These are phyloP conservation scores for barley (Hordeum vulgare) DNA, from an alignment of 176 grass and related monocot species.

Conservation along the genomic window DNA sequence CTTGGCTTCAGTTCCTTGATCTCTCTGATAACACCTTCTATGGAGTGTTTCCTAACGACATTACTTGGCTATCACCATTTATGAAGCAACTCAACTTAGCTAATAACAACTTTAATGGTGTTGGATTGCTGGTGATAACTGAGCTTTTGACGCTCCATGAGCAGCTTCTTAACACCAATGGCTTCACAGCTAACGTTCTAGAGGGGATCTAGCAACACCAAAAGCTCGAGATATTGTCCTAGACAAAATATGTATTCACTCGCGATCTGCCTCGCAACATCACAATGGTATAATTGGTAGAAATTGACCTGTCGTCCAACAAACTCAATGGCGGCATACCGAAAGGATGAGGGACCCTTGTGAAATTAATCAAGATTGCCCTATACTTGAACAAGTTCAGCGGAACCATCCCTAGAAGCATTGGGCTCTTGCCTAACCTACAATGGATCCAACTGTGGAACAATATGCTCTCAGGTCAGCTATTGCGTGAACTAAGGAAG, in stretches of 20 bases:
- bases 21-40: too few species aligned
- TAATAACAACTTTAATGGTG: too few species aligned
- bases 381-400: slow-evolving; percentile 38
- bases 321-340: slow-evolving; percentile 40
- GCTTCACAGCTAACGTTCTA: slow-evolving; percentile 31
- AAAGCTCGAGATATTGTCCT: slow-evolving; percentile 20
- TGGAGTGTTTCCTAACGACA: too few species aligned
- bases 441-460: slow-evolving; percentile 9
- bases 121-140: too few species aligned
- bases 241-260: slow-evolving; percentile 15
- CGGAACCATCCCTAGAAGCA: slow-evolving; percentile 39
- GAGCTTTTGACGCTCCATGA: too few species aligned
- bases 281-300: background rate
- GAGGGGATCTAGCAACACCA: slow-evolving; percentile 22
- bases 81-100: too few species aligned
- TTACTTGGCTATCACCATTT: too few species aligned
- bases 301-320: slow-evolving; percentile 47
- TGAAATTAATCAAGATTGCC: slow-evolving; percentile 11
- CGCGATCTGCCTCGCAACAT: slow-evolving; percentile 3
- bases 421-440: slow-evolving; percentile 31
- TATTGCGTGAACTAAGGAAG: slow-evolving; percentile 45
- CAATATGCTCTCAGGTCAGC: slow-evolving; percentile 35
- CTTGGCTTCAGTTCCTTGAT: too few species aligned
- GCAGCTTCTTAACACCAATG: too few species aligned
- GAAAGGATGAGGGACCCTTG: slow-evolving; percentile 11